Conservation (phyloP, 2,329 filamentous ascomycete species). For the Alternaria triticimaculans region DNA sequence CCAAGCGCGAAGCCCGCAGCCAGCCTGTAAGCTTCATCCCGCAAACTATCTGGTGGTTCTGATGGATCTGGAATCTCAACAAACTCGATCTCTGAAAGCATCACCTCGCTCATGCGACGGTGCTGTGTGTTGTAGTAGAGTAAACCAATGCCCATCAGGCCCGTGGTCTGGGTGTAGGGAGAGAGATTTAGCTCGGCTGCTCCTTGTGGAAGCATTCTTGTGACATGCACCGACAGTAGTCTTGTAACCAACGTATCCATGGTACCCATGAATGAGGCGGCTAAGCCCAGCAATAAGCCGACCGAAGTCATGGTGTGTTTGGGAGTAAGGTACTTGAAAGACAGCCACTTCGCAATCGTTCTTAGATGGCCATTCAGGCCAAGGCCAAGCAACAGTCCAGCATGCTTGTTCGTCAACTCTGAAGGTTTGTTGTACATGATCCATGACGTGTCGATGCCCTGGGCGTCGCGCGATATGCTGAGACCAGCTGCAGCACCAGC, state of each 20-base stretch:
- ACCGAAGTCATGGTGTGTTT: conserved; percentile 99
- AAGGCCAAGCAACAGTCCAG: conserved; percentile 87
- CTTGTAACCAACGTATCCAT: conserved; percentile 97
- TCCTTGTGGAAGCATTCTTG: conserved; percentile 87
- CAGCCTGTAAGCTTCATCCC: conserved; percentile 94
- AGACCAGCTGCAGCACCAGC: conserved; percentile 92
- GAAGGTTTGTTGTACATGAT: conserved; percentile 96
- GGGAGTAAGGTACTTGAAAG: conserved; percentile 98
- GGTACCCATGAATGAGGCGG: conserved; percentile 92
- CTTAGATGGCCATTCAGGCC: conserved; percentile 96
- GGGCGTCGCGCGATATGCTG: conserved; percentile 85
- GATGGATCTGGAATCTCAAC: conserved; percentile 78
- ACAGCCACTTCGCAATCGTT: conserved; percentile 94
- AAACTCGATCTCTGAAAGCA: conserved; percentile 96
- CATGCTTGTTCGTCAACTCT: conserved; percentile 94
- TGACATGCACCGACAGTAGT: conserved; percentile 93
- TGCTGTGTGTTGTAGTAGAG: conserved; percentile 96
- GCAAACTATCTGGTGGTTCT: conserved; percentile 73
- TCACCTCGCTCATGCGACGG: conserved; percentile 97
- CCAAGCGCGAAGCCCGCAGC: conserved; percentile 93
- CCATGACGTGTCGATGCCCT: conserved; percentile 98
- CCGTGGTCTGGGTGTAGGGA: conserved; percentile 90
- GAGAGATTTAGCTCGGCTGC: conserved; percentile 94
- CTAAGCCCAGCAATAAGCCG: conserved; percentile 87
- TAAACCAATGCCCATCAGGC: conserved; percentile 94